Percentiles rank a stretch among this genome's conserved stretches.
Evolutionary conservation across 202 grass and related monocot species (phyloP).

Genomic region (Setaria viridis): DNA sequence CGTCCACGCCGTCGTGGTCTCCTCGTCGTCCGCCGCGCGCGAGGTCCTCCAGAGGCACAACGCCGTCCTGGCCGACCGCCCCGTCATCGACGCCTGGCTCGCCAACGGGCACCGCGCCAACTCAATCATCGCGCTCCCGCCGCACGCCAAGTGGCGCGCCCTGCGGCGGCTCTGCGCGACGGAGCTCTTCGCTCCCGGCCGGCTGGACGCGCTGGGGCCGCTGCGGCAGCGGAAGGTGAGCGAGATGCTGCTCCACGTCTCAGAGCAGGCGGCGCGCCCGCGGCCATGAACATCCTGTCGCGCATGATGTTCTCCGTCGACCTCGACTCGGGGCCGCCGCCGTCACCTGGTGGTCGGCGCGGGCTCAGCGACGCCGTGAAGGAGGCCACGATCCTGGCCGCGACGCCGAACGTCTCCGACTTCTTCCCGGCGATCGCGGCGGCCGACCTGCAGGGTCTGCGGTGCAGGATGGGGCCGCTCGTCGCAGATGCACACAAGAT

Average conservation of each 20-base stretch:
- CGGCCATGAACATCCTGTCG: neutral
- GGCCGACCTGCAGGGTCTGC: constrained; percentile 4
- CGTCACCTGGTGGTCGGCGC: no score
- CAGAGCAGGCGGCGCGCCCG: neutral
- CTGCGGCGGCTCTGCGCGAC: neutral
- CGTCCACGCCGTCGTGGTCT: neutral
- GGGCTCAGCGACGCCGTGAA: neutral
- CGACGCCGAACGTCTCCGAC: neutral
- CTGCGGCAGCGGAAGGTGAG: neutral
- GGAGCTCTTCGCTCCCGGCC: neutral
- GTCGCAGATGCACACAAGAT: neutral
- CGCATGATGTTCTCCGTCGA: constrained; percentile 9
- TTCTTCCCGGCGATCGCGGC: constrained; percentile 21
- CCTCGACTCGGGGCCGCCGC: neutral
- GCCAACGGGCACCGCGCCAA: neutral
- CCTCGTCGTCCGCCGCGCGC: neutral
- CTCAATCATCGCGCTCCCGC: neutral
- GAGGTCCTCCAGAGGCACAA: constrained; percentile 8
- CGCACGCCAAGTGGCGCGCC: constrained; percentile 18
- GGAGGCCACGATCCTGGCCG: neutral
- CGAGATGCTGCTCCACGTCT: neutral
- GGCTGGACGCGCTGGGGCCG: neutral
- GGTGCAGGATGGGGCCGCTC: neutral
- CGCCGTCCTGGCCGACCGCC: neutral
- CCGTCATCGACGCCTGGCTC: neutral